Conservation (phyloP, 2,329 filamentous ascomycete genomes). For the Macrophomina pseudophaseolina region DNA sequence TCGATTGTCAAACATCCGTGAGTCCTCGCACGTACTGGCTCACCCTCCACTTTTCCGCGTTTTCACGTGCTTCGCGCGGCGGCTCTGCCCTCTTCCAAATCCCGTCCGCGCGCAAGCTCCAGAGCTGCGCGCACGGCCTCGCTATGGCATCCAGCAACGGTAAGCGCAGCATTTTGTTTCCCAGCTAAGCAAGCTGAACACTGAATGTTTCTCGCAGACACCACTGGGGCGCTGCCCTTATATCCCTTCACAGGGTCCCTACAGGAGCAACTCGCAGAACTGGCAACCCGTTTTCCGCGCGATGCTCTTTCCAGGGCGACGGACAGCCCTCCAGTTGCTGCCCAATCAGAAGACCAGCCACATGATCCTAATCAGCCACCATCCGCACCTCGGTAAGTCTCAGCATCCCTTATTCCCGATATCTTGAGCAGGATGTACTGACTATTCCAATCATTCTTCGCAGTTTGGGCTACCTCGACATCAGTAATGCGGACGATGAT, state of each 20-base stretch:
- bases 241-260: too few relatives aligned
- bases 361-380: background rate
- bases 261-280: too few relatives aligned
- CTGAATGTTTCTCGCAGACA: too few relatives aligned
- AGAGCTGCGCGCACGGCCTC: background rate
- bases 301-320: too few relatives aligned
- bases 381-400: too few relatives aligned
- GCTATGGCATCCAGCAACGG: conserved; percentile 6
- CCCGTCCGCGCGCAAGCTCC: background rate
- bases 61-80: too few relatives aligned
- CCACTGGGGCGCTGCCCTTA: too few relatives aligned
- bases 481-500: background rate
- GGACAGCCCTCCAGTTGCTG: too few relatives aligned
- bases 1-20: too few relatives aligned
- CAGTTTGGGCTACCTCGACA: background rate
- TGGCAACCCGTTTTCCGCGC: too few relatives aligned
- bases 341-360: background rate
- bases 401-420: too few relatives aligned
- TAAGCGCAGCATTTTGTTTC: background rate
- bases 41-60: background rate
- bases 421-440: background rate
- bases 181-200: background rate
- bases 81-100: background rate
- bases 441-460: background rate
- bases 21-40: too few relatives aligned